Evolutionary conservation across 2,329 filamentous ascomycete genomes (phyloP).

Genomic region (Aspergillus awamori): DNA sequence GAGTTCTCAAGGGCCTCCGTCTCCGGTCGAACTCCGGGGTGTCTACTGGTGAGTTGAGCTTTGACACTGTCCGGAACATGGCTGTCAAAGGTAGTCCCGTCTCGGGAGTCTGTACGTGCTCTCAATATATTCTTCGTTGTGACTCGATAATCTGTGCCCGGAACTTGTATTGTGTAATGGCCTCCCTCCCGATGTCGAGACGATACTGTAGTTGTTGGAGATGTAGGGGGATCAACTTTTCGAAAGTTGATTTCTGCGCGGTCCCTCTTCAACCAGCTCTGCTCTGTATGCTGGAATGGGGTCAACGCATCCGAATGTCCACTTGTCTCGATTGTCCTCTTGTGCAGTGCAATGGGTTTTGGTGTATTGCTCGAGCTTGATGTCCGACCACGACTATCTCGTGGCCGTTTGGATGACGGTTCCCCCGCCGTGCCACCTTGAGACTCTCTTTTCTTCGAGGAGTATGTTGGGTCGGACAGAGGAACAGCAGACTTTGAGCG

Average conservation of each 20-base stretch:
- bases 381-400: not conserved
- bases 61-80: not conserved
- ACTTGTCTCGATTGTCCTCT: not conserved
- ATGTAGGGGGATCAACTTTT: slow-evolving; percentile 41
- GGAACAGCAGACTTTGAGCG: slow-evolving; percentile 5
- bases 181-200: slow-evolving; percentile 24
- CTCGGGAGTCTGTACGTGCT: not conserved
- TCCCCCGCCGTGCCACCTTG: not conserved
- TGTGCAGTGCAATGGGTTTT: slow-evolving; percentile 10
- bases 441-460: not conserved
- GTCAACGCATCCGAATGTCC: slow-evolving; percentile 1
- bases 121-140: not conserved
- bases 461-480: not conserved
- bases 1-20: slow-evolving; percentile 23
- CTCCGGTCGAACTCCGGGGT: not conserved
- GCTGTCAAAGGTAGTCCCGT: not conserved
- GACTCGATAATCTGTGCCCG: slow-evolving; percentile 1
- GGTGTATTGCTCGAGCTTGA: slow-evolving; percentile 11
- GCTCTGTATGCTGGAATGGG: slow-evolving; percentile 11
- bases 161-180: slow-evolving; percentile 9
- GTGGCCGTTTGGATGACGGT: not conserved
- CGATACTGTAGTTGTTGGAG: slow-evolving; percentile 33
- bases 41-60: not conserved
- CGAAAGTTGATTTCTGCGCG: slow-evolving; percentile 30
- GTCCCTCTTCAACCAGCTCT: slow-evolving; percentile 36